These are phyloP conservation scores for Dalechampia spathulata DNA, from an alignment of 441 rosid species.

Conservation along the genomic window DNA sequence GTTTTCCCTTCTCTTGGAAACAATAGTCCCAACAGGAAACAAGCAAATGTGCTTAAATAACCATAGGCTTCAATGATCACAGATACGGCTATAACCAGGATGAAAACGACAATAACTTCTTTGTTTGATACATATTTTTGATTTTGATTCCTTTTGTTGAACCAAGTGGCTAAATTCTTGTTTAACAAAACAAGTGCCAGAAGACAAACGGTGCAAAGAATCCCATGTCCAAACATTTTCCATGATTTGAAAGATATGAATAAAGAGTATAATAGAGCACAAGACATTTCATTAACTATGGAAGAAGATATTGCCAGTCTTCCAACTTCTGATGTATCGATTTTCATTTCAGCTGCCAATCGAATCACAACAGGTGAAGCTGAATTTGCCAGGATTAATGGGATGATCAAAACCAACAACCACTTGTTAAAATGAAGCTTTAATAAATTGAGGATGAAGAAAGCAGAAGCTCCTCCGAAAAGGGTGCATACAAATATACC, in stretches of 20 bases:
- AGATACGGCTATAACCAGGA: slow-evolving; percentile 29
- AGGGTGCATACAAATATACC: slow-evolving; percentile 29
- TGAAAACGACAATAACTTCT: slow-evolving; percentile 40
- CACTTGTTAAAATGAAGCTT: slow-evolving; percentile 15
- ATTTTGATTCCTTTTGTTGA: slow-evolving; percentile 42
- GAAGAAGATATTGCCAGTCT: slow-evolving; percentile 52
- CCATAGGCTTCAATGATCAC: slow-evolving; percentile 32
- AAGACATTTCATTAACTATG: slow-evolving; percentile 51
- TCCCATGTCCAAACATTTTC: slow-evolving; percentile 21
- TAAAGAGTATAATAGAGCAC: slow-evolving; percentile 26
- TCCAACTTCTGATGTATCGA: slow-evolving; percentile 57
- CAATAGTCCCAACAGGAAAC: slow-evolving; percentile 57
- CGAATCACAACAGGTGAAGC: slow-evolving; percentile 75
- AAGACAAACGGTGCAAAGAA: slow-evolving; percentile 26
- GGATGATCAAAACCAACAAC: slow-evolving; percentile 18
- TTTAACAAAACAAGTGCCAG: slow-evolving; percentile 28
- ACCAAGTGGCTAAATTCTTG: slow-evolving; percentile 49
- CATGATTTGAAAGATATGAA: slow-evolving; percentile 19
- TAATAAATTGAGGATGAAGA: slow-evolving; percentile 27
- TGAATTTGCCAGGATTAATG: slow-evolving; percentile 52
- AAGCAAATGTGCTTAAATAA: slow-evolving; percentile 35
- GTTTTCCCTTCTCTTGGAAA: slow-evolving; percentile 87
- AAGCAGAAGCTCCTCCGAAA: slow-evolving; percentile 31
- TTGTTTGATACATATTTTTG: slow-evolving; percentile 54
- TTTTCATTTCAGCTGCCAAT: slow-evolving; percentile 61